phyloP scores from a whole-genome alignment of 2,329 filamentous ascomycete genomes.

The Chrysosphaeria jannelii region DNA sequence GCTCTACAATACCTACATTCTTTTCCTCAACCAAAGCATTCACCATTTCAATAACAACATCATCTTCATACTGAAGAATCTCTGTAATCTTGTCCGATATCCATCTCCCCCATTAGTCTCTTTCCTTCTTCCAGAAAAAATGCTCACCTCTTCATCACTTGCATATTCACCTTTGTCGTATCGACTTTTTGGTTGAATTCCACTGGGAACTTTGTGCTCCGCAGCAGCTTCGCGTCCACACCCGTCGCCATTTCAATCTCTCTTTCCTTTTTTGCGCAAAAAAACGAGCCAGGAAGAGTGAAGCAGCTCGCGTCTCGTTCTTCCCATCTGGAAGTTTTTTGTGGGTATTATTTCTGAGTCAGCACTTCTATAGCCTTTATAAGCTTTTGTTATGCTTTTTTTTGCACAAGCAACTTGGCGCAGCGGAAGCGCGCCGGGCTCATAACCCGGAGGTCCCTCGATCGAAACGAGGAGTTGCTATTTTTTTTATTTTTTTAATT shows the following conservation, averaged over 20 bases:
- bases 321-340: no score
- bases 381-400: no score
- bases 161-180: slow-evolving; percentile 86
- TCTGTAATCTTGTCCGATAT: slow-evolving; percentile 67
- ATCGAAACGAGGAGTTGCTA: no score
- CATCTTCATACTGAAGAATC: slow-evolving; percentile 77
- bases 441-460: no score
- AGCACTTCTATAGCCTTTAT: no score
- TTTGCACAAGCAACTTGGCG: no score
- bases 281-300: no score
- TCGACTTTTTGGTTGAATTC: slow-evolving; percentile 93
- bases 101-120: slow-evolving; percentile 39
- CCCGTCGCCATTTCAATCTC: slow-evolving; percentile 35
- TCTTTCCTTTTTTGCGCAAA: slow-evolving; percentile 5
- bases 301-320: no score
- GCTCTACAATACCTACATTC: no score
- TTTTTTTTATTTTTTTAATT: no score
- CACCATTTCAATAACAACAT: slow-evolving; percentile 74
- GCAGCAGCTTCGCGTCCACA: slow-evolving; percentile 68
- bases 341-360: no score
- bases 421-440: no score
- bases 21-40: slow-evolving; percentile 41
- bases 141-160: slow-evolving; percentile 83
- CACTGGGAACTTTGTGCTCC: slow-evolving; percentile 73
- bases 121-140: neutral